phyloP scores from a whole-genome alignment of 257 asterid species.

The Nicotiana undulata region DNA sequence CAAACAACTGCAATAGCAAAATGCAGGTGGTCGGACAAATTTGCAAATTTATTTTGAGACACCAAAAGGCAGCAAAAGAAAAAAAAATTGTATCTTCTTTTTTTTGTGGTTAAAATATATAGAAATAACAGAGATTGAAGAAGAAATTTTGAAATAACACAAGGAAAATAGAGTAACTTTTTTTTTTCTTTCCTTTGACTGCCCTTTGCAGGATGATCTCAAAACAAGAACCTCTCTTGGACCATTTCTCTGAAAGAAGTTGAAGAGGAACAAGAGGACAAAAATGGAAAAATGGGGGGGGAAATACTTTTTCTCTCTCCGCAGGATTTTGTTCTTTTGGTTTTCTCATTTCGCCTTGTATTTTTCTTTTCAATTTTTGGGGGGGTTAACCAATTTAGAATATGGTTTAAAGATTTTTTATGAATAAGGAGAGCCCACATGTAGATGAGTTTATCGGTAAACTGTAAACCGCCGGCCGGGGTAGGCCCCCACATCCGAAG shows the following conservation, averaged over 20 bases:
- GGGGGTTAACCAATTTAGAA: no score
- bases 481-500: background rate
- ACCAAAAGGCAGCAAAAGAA: background rate
- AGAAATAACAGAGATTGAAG: background rate
- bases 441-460: background rate
- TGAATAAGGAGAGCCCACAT: background rate
- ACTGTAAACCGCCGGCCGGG: background rate
- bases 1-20: background rate
- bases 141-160: background rate
- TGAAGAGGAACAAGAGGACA: background rate
- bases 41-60: background rate
- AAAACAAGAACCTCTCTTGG: slow-evolving; percentile 58
- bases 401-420: no score
- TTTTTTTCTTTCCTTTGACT: slow-evolving; percentile 31
- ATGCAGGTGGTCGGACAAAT: background rate
- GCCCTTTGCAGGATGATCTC: slow-evolving; percentile 83
- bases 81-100: background rate
- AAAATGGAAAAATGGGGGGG: slow-evolving; percentile 25
- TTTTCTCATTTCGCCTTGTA: no score
- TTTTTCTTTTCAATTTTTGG: no score
- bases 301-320: slow-evolving; percentile 41
- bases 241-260: slow-evolving; percentile 60
- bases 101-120: background rate
- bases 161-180: background rate
- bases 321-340: background rate